These are phyloP conservation scores for Candida piceae DNA, from an alignment of 805 yeast species.

Conservation along the genomic window DNA sequence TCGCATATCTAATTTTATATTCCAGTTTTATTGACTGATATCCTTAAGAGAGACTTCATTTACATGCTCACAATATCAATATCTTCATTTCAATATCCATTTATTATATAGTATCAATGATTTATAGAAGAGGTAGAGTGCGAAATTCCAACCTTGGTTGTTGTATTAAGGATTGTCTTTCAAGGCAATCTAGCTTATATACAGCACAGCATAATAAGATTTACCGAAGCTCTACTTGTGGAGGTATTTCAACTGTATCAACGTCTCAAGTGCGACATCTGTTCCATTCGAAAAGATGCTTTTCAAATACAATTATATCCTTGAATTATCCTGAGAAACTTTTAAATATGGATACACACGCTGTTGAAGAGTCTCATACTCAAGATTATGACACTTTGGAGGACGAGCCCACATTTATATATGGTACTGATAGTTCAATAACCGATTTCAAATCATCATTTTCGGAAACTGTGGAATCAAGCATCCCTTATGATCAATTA, in stretches of 20 bases:
- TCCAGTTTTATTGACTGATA: too few species aligned
- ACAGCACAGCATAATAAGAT: background rate
- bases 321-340: background rate
- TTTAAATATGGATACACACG: background rate
- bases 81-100: background rate
- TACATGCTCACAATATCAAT: background rate
- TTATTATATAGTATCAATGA: conserved; percentile 6
- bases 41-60: too few species aligned
- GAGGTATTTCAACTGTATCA: background rate
- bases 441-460: conserved; percentile 1
- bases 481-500: conserved; percentile 7
- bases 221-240: background rate
- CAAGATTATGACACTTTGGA: background rate
- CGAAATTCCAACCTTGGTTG: conserved; percentile 1
- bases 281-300: conserved; percentile 3
- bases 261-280: background rate
- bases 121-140: conserved; percentile 8
- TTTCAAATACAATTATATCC: conserved; percentile 1
- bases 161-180: background rate
- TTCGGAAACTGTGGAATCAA: conserved; percentile 2
- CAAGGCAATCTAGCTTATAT: background rate
- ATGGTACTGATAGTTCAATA: background rate
- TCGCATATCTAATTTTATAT: too few species aligned
- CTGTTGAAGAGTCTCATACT: background rate
- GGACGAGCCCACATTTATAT: background rate